phyloP scores from a whole-genome alignment of 345 rosid genomes.

The Salix arbutifolia region DNA sequence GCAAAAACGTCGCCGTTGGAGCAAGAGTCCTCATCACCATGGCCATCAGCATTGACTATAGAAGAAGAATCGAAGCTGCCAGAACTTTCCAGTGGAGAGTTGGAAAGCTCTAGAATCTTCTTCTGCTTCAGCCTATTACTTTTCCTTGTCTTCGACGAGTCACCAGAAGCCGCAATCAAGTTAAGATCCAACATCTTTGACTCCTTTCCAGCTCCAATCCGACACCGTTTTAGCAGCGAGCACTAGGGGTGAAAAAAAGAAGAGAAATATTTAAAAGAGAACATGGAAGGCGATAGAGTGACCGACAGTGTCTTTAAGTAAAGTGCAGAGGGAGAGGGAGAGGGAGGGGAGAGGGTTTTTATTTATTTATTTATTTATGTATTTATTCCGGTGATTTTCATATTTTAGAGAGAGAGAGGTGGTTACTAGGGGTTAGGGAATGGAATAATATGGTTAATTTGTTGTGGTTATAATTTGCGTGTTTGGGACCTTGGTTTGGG shows the following conservation, averaged over 20 bases:
- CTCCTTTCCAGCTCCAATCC: background rate
- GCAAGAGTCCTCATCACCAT: slow-evolving; percentile 31
- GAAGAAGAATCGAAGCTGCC: slow-evolving; percentile 38
- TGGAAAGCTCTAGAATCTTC: slow-evolving; percentile 13
- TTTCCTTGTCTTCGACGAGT: slow-evolving; percentile 5
- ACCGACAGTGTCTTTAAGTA: background rate
- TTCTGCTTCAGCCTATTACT: background rate
- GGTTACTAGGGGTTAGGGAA: too few relatives aligned
- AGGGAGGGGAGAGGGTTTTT: background rate
- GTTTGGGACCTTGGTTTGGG: background rate
- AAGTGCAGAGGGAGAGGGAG: background rate
- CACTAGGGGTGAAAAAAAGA: background rate
- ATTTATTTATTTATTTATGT: rapidly evolving
- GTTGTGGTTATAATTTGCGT: background rate
- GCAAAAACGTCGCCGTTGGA: slow-evolving; percentile 24
- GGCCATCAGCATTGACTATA: slow-evolving; percentile 26
- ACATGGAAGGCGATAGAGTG: background rate
- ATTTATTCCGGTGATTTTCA: background rate
- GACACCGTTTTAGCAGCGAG: background rate
- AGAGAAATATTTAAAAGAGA: background rate
- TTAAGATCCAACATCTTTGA: slow-evolving; percentile 51
- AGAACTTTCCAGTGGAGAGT: slow-evolving; percentile 30
- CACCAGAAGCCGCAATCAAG: slow-evolving; percentile 21
- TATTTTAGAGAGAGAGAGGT: background rate
- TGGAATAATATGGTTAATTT: background rate